Evolutionary conservation across 2,329 filamentous ascomycete species (phyloP), one percentile per base, ranked within the genome.

Genomic region (Calonectria montana): DNA sequence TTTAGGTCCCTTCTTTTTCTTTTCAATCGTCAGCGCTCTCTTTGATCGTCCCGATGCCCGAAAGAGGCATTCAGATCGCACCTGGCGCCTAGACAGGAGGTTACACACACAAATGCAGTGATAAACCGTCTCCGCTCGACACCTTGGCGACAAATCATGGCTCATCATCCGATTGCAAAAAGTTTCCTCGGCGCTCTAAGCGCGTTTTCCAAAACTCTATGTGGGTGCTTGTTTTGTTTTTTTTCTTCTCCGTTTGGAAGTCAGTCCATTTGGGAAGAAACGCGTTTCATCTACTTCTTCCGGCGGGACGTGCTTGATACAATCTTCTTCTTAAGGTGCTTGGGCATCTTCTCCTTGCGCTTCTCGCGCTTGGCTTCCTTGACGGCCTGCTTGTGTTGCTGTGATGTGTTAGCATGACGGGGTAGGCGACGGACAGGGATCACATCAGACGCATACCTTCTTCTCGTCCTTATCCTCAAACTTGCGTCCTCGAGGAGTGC

Each of bases 331-430:
- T 99, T 99, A 39, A 98, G 76, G 81, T 97, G 92, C 86, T 99
- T 99, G 0, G 97, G 96, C 85, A 99, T 97, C 88, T 99, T 99
- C 4, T 94, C 94, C 83, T 96, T 94, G 72, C 97, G 88, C 87
- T 97, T 95, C 83, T 98, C 96, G 41, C 95, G 92, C 86, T 98
- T 98, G 80, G 96, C 96, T 80, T 98, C 96, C 85, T 98, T 99
- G 77, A 98, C 93, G 1, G 93, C 93, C 82, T 91, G 90, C 83
- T 99, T 99, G 83, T 98, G 97, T 75, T 83, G 81, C 86, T 89
- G 68, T 23, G 35, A 16, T 13, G 53, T 74, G 79, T 83, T 65
- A 81, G 81, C 73, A 29, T 8, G 8, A 7, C 50, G 15, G 41
- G 35, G 50, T 21, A 41, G 41, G 69, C 18, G 45, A 15, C 4